A percentile compares a stretch with the other conserved stretches of the same genome.
These are phyloP conservation scores for Aureobasidium vineae DNA, from an alignment of 2,329 filamentous ascomycete species.

Conservation along the genomic window DNA sequence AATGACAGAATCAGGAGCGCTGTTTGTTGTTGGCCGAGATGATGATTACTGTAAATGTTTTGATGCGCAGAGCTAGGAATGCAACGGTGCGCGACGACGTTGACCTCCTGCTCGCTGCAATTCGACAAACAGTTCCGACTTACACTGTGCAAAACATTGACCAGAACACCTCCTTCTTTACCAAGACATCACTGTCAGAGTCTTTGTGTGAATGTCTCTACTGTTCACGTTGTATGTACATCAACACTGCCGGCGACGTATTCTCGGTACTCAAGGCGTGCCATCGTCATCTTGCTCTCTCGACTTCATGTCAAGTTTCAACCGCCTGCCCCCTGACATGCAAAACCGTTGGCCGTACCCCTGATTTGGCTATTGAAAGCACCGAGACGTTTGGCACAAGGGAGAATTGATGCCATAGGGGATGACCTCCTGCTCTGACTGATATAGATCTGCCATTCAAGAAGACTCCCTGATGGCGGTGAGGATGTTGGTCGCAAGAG, in stretches of 20 bases:
- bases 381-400: conserved; percentile 2
- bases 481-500: neutral
- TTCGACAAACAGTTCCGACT: conserved; percentile 16
- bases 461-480: neutral
- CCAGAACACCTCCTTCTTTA: neutral
- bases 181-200: neutral
- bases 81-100: conserved; percentile 26
- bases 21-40: conserved; percentile 26
- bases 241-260: conserved; percentile 4
- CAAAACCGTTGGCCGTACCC: conserved; percentile 15
- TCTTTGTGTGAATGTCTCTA: neutral
- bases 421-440: conserved; percentile 9
- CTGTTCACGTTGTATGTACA: conserved; percentile 3
- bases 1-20: conserved; percentile 23
- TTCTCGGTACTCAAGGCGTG: conserved; percentile 1
- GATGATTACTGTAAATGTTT: conserved; percentile 25
- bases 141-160: conserved; percentile 1
- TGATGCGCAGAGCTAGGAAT: conserved; percentile 25
- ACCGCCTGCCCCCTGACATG: conserved; percentile 17
- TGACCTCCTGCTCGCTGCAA: conserved; percentile 23
- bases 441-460: neutral
- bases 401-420: conserved; percentile 7
- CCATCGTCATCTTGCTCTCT: conserved; percentile 16
- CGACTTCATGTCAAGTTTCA: conserved; percentile 22
- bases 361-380: conserved; percentile 13